Base-by-base conservation (phyloP, 331 rosid species). In the Phaseolus coccineus region DNA sequence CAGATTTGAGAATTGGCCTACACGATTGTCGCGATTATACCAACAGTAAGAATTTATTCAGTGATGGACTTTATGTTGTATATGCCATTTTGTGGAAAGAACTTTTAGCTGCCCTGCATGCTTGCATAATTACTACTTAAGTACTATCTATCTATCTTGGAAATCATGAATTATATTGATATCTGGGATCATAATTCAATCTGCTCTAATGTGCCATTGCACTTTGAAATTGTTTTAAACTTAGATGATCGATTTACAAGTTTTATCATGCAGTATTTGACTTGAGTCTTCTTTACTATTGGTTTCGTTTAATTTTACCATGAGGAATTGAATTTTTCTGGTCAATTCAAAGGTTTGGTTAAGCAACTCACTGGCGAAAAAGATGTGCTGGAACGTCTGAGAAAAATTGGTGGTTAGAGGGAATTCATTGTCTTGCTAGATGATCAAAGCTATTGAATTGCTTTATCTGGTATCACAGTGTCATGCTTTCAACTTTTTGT, bases 1-100 rank as follows among this genome's bases (percentile, higher is more conserved):
- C 86, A 22, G 53, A 77, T 81, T 77, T 91, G 87, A 80, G 80
- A 81, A 86, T 93, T 57, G 98, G 98, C 31, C 69, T 22, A 46
- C 91, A 95, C 44, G 99, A 95, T 74, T 94, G 98, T 72, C 90
- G 97, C 22, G 74, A 89, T 82, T 92, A 91, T 76, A 84, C 96
- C 68, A 91, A 95, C 27, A 90, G 98, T 91, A 89, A 83, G 28
- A 44, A 5, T 46, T 76, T 35, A 59, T 55, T 59, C 16, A 47
- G 35, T 3, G 8, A 52, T 68, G 40, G 13, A 51, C 44, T 28
- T 58, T 62, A 13, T 61, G 55, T 61, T 73, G 48, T 47, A 16
- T 67, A 10, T 39, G 53, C 35, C 40, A 28, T 53, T 64, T 5
- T 24, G 25, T 12, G 50, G 27, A 27, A 69, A 57, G 11, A n/a